A percentile compares a stretch with the other conserved stretches of the same genome.
Conservation (phyloP, 371 early-diverging fungal species). For the Circinella umbellata region DNA sequence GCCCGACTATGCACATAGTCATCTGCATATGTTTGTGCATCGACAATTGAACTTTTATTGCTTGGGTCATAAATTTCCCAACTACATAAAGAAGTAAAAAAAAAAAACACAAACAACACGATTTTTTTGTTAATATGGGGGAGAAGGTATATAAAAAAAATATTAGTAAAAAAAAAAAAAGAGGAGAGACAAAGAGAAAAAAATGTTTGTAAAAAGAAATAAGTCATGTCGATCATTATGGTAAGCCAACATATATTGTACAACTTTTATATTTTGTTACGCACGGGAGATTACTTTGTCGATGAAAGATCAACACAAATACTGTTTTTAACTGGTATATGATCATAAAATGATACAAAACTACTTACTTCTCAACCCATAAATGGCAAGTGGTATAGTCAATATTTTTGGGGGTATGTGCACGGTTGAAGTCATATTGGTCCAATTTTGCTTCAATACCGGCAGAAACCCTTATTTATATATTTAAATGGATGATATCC, state of each 20-base stretch:
- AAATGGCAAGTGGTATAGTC: conserved; percentile 62
- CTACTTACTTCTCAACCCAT: conserved; percentile 63
- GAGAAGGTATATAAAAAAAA: no score
- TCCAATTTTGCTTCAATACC: conserved; percentile 61
- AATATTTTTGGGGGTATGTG: conserved; percentile 42
- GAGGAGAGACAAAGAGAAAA: no score
- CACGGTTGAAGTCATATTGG: conserved; percentile 48
- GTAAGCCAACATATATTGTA: no score
- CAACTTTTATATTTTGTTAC: no score
- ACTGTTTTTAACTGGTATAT: background rate
- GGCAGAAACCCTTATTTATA: conserved; percentile 35
- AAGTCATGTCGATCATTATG: no score
- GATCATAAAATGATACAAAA: background rate
- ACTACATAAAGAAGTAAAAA: conserved; percentile 17
- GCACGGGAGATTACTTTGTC: no score
- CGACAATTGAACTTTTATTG: conserved; percentile 15
- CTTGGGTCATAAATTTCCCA: conserved; percentile 54
- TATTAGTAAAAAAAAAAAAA: no score
- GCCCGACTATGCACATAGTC: conserved; percentile 31
- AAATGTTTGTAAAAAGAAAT: no score
- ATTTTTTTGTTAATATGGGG: no score
- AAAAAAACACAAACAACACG: no score
- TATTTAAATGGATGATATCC: background rate
- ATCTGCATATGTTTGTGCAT: conserved; percentile 34
- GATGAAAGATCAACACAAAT: no score